Evolutionary conservation across 1,284 basidiomycete species (phyloP), one percentile per base, ranked within the genome.

Genomic region (Leccinum solheimii): DNA sequence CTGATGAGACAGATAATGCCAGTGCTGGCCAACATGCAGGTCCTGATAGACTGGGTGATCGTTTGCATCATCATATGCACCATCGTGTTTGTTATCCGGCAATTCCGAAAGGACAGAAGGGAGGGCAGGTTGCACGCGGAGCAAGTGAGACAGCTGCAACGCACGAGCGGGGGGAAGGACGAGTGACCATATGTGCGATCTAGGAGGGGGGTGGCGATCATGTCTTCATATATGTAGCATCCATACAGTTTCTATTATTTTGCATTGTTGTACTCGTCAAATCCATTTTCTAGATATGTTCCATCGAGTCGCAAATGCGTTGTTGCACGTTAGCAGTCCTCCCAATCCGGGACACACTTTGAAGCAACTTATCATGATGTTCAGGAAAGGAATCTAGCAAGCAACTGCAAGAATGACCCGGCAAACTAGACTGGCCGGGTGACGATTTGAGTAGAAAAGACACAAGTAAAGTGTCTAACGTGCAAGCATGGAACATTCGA

Each of bases 71-170:
- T 10, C 30, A 30, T 30, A 30, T 72, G 63, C 56, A 69, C 69
- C 0, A 40, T 65, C 62, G 63, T 52, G 19, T 72, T 65, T 45
- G 43, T 69, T 19, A 11, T 64, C 6, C 62, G 70, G 27, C 56
- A 59, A 56, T 62, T 13, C 30, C 49, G 55, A 13, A 70, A 65
- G 58, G 63, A 74, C n/a, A 60, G 9, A 26, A 72, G 71, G 43
- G 69, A 73, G 56, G 48, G 62, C 40, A 57, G 11, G 55, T 26
- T 73, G 26, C 51, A 73, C 21, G 38, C 13, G 19, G 70, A 67
- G 34, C 62, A 72, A 36, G 19, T 69, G 45, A 70, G 23, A 53
- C 67, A 62, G 23, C 21, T 72, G 10, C 56, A 63, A 19, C 50
- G 38, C n/a, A 48, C 34, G 1, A 48, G 26, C 6, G 34, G 38